A percentile compares a stretch with the other conserved stretches of the same genome.
Conservation (phyloP, 2,329 filamentous ascomycete genomes). For the Aspergillus udagawae region DNA sequence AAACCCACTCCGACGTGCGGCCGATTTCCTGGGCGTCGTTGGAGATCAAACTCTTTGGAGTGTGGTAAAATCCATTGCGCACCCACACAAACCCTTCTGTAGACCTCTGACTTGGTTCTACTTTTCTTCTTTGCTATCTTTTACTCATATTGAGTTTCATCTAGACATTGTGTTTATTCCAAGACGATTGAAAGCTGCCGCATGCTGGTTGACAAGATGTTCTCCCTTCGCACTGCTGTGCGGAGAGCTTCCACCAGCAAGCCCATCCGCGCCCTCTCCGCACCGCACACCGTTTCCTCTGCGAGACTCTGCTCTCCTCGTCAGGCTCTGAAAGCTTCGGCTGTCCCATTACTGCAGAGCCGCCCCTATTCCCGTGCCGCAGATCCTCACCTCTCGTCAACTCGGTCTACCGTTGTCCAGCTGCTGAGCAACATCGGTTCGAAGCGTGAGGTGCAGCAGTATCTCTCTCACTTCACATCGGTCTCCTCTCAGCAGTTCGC, state of each 20-base stretch:
- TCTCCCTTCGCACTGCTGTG: conserved; percentile 43
- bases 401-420: conserved; percentile 78
- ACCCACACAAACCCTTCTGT: conserved; percentile 8
- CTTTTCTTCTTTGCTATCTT: conserved; percentile 5
- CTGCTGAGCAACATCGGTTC: conserved; percentile 93
- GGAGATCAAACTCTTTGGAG: conserved; percentile 7
- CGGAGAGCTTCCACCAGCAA: conserved; percentile 41
- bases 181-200: conserved; percentile 34
- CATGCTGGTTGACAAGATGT: conserved; percentile 41
- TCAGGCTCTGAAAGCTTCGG: conserved; percentile 24
- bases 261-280: conserved; percentile 39
- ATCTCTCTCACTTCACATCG: conserved; percentile 94
- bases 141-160: conserved; percentile 1
- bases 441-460: conserved; percentile 94
- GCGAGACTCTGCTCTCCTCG: conserved; percentile 24
- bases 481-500: conserved; percentile 96
- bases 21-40: conserved; percentile 12
- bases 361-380: conserved; percentile 45
- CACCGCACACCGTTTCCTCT: conserved; percentile 31
- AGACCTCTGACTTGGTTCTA: conserved; percentile 3
- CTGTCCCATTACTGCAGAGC: conserved; percentile 25
- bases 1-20: conserved; percentile 20
- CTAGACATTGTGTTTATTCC: conserved; percentile 15
- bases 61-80: conserved; percentile 3
- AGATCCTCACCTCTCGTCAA: conserved; percentile 53